Evolutionary conservation across 2,329 filamentous ascomycete species (phyloP), one percentile per base, ranked within the genome.

Genomic region (Penicillium thymicola): DNA sequence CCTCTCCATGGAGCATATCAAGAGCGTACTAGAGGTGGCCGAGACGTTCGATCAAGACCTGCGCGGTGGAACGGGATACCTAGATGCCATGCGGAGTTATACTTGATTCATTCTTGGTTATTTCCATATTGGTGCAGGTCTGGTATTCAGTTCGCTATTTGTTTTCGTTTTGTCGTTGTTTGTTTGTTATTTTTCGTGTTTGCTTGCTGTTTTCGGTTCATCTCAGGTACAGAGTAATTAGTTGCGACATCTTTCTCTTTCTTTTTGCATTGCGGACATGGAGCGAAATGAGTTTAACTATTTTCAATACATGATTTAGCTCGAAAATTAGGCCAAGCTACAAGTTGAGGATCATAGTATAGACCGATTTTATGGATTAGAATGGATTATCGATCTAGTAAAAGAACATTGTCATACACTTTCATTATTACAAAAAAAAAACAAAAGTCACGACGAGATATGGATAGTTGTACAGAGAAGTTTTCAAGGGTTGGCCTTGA

Each of bases 41-140:
- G 86, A 90, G 72, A 88, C 85, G 36, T 96, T 96, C 72, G 89
- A 93, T 61, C 82, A 86, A 30, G 91, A 96, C 70, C 78, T 96
- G 49, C 90, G 88, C 70, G 92, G 91, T 5, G 90, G 90, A 0
- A 81, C 83, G 0, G 90, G 90, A 0, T 95, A 90, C 65, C 79
- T 89, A 63, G 90, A 94, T 70, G 90, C 89, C 0, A 93, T 94
- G 90, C 82, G 88, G 62, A 89, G 87, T 67, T 94, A 94, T 65
- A 77, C 75, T 37, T 77, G 69, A 59, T 42, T 28, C 11, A 51
- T 42, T 25, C n/a, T 43, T 27, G 18, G 16, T 51, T 25, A 36
- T 51, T 45, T 34, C 13, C 18, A 43, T 3, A 30, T 49, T 18
- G 30, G 30, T 51, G 45, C 38, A 43, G 41, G 23, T 30, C n/a